A percentile compares a stretch with the other conserved stretches of the same genome.
Conservation (phyloP, 2,329 filamentous ascomycete species). For the Talaromyces amestolkiae region DNA sequence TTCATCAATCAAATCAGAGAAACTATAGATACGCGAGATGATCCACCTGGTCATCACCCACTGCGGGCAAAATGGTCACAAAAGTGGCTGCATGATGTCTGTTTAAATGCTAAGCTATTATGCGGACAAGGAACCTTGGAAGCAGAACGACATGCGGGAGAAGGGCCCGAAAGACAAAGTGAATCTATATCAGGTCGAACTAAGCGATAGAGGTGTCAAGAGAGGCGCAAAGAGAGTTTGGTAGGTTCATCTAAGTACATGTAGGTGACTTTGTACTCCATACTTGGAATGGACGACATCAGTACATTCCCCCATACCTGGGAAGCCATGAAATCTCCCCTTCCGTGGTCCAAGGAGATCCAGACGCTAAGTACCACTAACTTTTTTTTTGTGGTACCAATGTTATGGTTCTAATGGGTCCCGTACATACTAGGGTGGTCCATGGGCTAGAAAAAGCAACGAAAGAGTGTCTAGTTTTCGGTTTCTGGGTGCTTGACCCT, state of each 20-base stretch:
- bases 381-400: slow-evolving; percentile 14
- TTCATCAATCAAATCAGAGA: slow-evolving; percentile 5
- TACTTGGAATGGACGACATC: background rate
- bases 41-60: slow-evolving; percentile 1
- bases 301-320: background rate
- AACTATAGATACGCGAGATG: background rate
- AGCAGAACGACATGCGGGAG: background rate
- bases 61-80: slow-evolving; percentile 3
- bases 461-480: slow-evolving; percentile 3
- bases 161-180: background rate
- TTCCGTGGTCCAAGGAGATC: background rate
- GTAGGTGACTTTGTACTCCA: slow-evolving; percentile 3
- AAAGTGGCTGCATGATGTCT: slow-evolving; percentile 9
- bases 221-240: slow-evolving; percentile 11
- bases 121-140: background rate
- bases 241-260: slow-evolving; percentile 5
- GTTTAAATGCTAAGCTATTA: slow-evolving; percentile 4
- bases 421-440: background rate
- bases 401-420: slow-evolving; percentile 15
- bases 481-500: slow-evolving; percentile 2
- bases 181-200: background rate
- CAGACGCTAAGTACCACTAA: background rate
- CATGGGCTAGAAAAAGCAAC: slow-evolving; percentile 1
- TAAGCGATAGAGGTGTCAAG: background rate
- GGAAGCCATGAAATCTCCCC: background rate